Evolutionary conservation across 352 stramenopile species (phyloP).

Genomic region (Globisporangium heterothallicum): DNA sequence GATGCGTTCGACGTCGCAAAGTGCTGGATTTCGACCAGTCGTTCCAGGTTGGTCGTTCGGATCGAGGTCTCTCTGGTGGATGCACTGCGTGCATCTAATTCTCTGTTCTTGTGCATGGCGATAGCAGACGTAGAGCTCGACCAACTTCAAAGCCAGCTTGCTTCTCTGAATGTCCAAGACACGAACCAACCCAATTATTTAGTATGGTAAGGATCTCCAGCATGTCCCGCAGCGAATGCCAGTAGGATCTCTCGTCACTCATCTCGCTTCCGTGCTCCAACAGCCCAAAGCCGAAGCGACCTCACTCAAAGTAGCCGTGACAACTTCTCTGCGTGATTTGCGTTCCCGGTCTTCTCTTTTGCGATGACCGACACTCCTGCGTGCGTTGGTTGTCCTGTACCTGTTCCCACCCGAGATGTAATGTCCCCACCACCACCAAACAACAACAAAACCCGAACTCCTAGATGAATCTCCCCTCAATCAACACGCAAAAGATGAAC

Average conservation of each 20-base stretch:
- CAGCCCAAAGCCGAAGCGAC: slow-evolving; percentile 25
- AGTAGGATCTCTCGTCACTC: neutral
- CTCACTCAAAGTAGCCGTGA: slow-evolving; percentile 13
- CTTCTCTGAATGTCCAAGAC: slow-evolving; percentile 21
- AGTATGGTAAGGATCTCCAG: slow-evolving; percentile 16
- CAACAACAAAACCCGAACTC: neutral
- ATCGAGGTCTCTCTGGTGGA: neutral
- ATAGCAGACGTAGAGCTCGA: slow-evolving; percentile 15
- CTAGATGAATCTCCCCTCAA: neutral
- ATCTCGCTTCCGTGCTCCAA: neutral
- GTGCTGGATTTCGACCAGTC: slow-evolving; percentile 61
- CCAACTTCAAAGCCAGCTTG: slow-evolving; percentile 16
- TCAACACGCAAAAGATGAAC: neutral
- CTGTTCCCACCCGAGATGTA: neutral
- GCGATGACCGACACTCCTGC: neutral
- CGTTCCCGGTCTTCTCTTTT: slow-evolving; percentile 1
- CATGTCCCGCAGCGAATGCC: neutral
- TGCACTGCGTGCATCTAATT: neutral
- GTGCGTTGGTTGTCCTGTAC: slow-evolving; percentile 9
- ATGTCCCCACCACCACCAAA: neutral
- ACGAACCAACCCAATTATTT: slow-evolving; percentile 25
- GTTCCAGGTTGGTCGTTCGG: slow-evolving; percentile 39
- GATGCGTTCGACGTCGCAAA: slow-evolving; percentile 65
- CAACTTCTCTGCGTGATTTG: slow-evolving; percentile 11
- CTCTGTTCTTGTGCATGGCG: neutral